Conservation (phyloP, 129 eudicot genomes). For the Flaveria ramosissima region DNA sequence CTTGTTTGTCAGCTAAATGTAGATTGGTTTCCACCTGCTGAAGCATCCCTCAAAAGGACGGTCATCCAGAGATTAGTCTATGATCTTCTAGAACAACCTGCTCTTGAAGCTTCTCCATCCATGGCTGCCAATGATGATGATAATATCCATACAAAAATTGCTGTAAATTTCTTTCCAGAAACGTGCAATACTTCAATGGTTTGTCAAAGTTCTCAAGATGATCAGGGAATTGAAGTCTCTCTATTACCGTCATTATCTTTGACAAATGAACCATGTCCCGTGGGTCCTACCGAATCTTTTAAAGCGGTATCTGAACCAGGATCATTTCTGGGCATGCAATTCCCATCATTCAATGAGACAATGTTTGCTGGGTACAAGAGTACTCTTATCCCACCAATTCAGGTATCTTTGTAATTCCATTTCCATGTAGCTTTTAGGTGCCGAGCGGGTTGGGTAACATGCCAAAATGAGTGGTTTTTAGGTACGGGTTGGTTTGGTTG, state of each 20-base stretch:
- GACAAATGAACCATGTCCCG: conserved; percentile 33
- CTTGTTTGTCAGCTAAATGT: conserved; percentile 55
- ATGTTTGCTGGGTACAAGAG: conserved; percentile 36
- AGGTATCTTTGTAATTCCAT: conserved; percentile 44
- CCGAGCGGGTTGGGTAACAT: background rate
- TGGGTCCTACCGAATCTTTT: conserved; percentile 40
- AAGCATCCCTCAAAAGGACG: conserved; percentile 69
- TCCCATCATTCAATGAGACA: conserved; percentile 44
- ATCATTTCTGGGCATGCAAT: conserved; percentile 37
- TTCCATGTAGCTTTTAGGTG: background rate
- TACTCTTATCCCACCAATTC: conserved; percentile 34
- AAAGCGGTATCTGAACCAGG: conserved; percentile 45
- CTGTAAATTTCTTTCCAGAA: conserved; percentile 39
- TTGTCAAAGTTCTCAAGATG: conserved; percentile 39
- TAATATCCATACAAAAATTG: conserved; percentile 30
- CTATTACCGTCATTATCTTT: conserved; percentile 50
- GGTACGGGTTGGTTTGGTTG: conserved; percentile 5
- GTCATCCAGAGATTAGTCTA: conserved; percentile 60
- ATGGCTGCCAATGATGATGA: conserved; percentile 33
- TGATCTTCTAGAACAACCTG: conserved; percentile 53
- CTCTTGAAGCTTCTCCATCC: conserved; percentile 39
- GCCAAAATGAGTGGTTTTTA: background rate
- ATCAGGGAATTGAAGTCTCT: conserved; percentile 49
- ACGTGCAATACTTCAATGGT: conserved; percentile 35
- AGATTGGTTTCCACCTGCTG: conserved; percentile 76